Evolutionary conservation across 2,329 filamentous ascomycete genomes (phyloP).

Genomic region (Cladophialophora exuberans): DNA sequence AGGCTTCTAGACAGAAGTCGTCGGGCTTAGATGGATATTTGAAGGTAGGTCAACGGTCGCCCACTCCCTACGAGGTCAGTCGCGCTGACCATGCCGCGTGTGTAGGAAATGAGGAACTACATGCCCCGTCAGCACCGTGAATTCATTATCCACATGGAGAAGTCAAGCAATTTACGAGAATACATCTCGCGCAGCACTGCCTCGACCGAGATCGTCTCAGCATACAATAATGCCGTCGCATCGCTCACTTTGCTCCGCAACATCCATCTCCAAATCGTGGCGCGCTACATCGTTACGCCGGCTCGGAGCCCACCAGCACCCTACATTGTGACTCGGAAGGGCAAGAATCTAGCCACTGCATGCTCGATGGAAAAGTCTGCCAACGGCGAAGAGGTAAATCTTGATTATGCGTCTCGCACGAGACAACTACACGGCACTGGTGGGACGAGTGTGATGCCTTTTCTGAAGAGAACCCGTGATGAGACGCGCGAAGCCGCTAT

Average conservation of each 20-base stretch:
- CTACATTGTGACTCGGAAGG: constrained; percentile 25
- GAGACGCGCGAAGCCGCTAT: constrained; percentile 41
- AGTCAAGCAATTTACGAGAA: constrained; percentile 49
- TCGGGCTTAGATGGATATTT: constrained; percentile 36
- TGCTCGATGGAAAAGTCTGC: constrained; percentile 40
- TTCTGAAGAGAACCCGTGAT: constrained; percentile 56
- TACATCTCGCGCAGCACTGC: constrained; percentile 45
- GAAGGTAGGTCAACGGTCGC: constrained; percentile 32
- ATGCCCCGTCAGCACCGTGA: constrained; percentile 58
- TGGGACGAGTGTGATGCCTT: constrained; percentile 58
- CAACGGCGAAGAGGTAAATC: constrained; percentile 32
- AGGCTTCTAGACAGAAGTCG: constrained; percentile 25
- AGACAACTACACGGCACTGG: constrained; percentile 54
- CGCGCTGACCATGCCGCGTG: constrained; percentile 19
- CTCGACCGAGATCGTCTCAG: constrained; percentile 37
- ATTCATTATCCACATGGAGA: constrained; percentile 53
- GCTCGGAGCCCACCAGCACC: constrained; percentile 33
- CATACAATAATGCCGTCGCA: constrained; percentile 22
- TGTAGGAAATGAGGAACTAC: constrained; percentile 56
- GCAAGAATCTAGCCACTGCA: constrained; percentile 50
- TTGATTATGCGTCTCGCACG: constrained; percentile 32
- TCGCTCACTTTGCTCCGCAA: constrained; percentile 52
- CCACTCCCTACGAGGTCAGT: background rate
- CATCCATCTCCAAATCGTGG: constrained; percentile 57
- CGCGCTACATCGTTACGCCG: constrained; percentile 56